Base-by-base conservation (phyloP, 805 yeast species). In the Metschnikowia cerradonensis region DNA sequence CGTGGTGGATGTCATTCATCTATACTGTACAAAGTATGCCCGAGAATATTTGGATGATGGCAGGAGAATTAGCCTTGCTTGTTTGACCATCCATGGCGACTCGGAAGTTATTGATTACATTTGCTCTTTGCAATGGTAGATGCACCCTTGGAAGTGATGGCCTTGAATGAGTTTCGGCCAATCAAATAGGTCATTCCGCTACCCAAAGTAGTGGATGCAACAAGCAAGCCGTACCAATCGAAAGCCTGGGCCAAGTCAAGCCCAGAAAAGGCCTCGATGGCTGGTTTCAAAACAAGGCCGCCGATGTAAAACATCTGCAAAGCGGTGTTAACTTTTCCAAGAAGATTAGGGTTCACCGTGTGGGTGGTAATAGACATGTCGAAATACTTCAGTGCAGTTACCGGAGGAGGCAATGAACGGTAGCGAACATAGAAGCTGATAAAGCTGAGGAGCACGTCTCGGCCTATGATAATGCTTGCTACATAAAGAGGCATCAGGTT, bases 251-350 rank as follows among this genome's bases (percentile, higher is more conserved):
- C 40, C 11, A 45, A 30, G 26, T 53, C 58, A 1, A 51, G 49
- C 11, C 49, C 43, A n/a, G 60, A 43, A 35, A 61, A 42, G 26
- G 54, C 41, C 40, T 69, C 73, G 30, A 71, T 50, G 15, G 63
- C 69, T 0, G 74, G 75, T 47, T 59, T 59, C 34, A 70, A 55
- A 13, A 74, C 75, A 53, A 72, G 63, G 30, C 72, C 70, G 6
- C 77, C 96, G 41, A 94, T 78, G 60, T 91, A 91, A 2, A 88
- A 64, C 97, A 94, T 92, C 66, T 94, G 99, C 53, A 94, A 77
- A 1, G 84, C 89, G 0, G 99, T 94, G 70, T 94, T 94, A 67
- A 83, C 78, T 65, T 92, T 92, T 11, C 96, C 90, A 22, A 95
- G 81, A 36, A 76, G 71, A 4, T 95, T 89, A 1, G 99, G 99